phyloP scores from a whole-genome alignment of 2,329 filamentous ascomycete species.

The Pseudovirgaria hyperparasitica region DNA sequence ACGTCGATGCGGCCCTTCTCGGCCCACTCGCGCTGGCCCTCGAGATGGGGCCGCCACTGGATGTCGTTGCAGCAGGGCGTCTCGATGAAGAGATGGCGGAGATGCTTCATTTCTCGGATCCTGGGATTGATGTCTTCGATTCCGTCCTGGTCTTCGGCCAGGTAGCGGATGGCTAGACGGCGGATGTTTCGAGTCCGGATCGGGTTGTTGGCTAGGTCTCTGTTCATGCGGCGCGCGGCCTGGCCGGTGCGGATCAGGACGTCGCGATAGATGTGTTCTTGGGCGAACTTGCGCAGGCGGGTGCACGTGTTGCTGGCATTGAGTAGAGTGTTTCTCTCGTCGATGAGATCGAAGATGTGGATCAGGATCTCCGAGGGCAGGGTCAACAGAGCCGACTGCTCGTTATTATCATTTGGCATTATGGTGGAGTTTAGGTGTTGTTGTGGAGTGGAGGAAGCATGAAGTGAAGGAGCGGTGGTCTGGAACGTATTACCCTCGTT shows the following conservation, averaged over 20 bases:
- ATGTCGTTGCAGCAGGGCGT: constrained; percentile 22
- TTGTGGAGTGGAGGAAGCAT: too few relatives aligned
- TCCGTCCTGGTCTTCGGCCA: constrained; percentile 10
- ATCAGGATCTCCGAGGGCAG: too few relatives aligned
- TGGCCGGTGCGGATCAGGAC: constrained; percentile 15
- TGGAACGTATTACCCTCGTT: too few relatives aligned
- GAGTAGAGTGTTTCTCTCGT: constrained; percentile 1
- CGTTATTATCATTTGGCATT: too few relatives aligned
- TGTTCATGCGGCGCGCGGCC: constrained; percentile 13
- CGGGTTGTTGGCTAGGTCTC: constrained; percentile 13
- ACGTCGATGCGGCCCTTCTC: too few relatives aligned
- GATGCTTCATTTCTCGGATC: constrained; percentile 13
- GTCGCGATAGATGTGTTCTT: constrained; percentile 21
- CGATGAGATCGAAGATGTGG: constrained; percentile 1
- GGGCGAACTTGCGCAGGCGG: constrained; percentile 16
- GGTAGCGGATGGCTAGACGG: constrained; percentile 18
- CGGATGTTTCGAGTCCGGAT: constrained; percentile 14
- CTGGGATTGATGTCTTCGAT: constrained; percentile 18
- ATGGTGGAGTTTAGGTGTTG: too few relatives aligned
- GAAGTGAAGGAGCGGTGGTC: too few relatives aligned
- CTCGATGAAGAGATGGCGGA: constrained; percentile 19
- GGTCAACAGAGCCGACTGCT: too few relatives aligned
- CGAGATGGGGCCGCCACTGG: constrained; percentile 12
- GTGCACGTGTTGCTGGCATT: constrained; percentile 12
- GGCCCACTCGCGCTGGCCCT: constrained; percentile 10